Evolutionary conservation across 768 basidiomycete species (phyloP), one percentile per base, ranked within the genome.

Genomic region (Pholiota conissans): DNA sequence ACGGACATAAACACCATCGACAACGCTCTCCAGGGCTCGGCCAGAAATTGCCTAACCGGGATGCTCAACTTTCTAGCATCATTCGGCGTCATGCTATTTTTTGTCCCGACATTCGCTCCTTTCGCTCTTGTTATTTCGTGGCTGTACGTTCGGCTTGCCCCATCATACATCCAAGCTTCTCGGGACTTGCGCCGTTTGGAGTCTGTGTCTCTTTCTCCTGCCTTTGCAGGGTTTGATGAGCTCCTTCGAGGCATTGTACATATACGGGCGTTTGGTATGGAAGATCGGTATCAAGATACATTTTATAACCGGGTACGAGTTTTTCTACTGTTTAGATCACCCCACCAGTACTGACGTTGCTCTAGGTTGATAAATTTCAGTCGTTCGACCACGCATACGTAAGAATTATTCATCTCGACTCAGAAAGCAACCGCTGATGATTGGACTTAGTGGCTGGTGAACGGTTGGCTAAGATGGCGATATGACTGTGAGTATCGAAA

Each of bases 1-100:
- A 80, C 83, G 6, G 90, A 93, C 63, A 86, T 93, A 64, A 85
- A 85, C 51, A 86, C 85, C 5, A 84, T 92, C 40, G 91, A 93
- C 65, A 78, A 81, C 5, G 77, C 81, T 0, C 74, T 90, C 1
- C 81, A 85, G 62, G 72, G 71, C 51, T 86, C 86, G 5, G 82
- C 80, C 4, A 71, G 84, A 34, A 71, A 70, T 7, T 86, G 84
- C 48, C 66, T 89, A 13, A 76, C 78, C 4, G 86, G 86, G 4
- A 69, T 82, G 7, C 70, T 89, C 57, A 83, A 81, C 53, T 90
- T 89, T 64, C 10, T 84, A 20, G 80, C 81, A 14, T 87, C 88
- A 1, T 86, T 89, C 62, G 68, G 73, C 9, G 84, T 89, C 48
- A 85, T 91, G 57, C 74, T 87, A 18, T 76, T 77, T 24, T 77